Conservation (phyloP, 805 yeast genomes). For the Saturnispora sanitii region DNA sequence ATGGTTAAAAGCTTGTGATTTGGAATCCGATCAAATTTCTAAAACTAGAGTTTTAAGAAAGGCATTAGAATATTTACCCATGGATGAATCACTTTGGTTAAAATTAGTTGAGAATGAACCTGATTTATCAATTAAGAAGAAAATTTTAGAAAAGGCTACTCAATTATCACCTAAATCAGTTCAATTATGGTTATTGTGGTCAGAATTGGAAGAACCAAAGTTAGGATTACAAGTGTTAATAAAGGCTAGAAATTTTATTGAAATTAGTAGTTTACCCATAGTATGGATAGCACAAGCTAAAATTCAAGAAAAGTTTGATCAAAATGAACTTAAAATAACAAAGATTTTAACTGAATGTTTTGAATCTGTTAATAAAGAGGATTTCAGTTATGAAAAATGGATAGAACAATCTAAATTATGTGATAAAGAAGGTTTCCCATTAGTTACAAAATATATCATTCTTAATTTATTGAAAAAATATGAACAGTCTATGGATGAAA, state of each 20-base stretch:
- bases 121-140: slow-evolving; percentile 36
- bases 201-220: slow-evolving; percentile 33
- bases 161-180: slow-evolving; percentile 58
- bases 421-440: slow-evolving; percentile 32
- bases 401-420: slow-evolving; percentile 43
- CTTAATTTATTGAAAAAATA: slow-evolving; percentile 16
- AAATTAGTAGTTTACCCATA: slow-evolving; percentile 30
- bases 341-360: slow-evolving; percentile 41
- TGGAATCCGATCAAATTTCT: slow-evolving; percentile 49
- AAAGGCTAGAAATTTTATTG: slow-evolving; percentile 47
- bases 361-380: slow-evolving; percentile 28
- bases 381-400: slow-evolving; percentile 37
- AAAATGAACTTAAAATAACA: slow-evolving; percentile 35
- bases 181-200: slow-evolving; percentile 54
- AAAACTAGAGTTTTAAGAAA: slow-evolving; percentile 54
- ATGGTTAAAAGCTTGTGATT: slow-evolving; percentile 64
- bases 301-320: slow-evolving; percentile 47
- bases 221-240: slow-evolving; percentile 49
- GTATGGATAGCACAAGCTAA: slow-evolving; percentile 67
- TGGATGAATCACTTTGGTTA: slow-evolving; percentile 56
- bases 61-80: slow-evolving; percentile 60
- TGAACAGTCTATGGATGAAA: neutral
- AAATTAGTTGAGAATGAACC: slow-evolving; percentile 51
- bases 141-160: slow-evolving; percentile 54
- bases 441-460: slow-evolving; percentile 48